Base-by-base conservation (phyloP, 495 filamentous ascomycete species). In the Penicillium canescens region DNA sequence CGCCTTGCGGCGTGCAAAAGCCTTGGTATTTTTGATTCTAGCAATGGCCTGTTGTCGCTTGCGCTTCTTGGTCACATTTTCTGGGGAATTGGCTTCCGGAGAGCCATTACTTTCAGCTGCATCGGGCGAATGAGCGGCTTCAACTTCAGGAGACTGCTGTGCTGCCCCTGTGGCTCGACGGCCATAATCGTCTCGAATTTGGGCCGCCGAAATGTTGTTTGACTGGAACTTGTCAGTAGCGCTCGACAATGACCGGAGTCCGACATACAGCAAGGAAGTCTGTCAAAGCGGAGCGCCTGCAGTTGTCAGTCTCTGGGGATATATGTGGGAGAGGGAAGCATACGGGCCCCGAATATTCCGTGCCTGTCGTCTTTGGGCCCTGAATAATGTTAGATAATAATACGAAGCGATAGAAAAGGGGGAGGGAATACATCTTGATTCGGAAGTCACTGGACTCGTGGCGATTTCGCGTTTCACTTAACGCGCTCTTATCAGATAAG, bases 131-230 rank as follows among this genome's bases (percentile, higher is more conserved):
- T 31, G 28, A 7, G 57, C 60, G 28, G 65, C 57, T 13, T 50
- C 50, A 41, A 48, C 48, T 42, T 60, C 55, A 11, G 38, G 26
- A 41, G 38, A 33, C 48, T 42, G 48, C 16, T 39, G 12, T 11
- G 18, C n/a, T 40, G 74, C 72, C 50, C 79, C 76, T 55, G 69
- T 62, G 31, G 73, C 51, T 43, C 79, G 70, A 50, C 70, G 69
- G 45, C 75, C 82, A 73, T 80, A 86, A 53, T 91, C 84, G 49
- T 82, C 70, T 36, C 82, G 79, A 57, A 96, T 96, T 55, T 90
- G 85, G 26, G 77, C 73, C 5, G 90, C 91, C n/a, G 89, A 92
- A 64, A 96, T 96, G 57, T 94, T 94, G 67, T 96, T 87, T 10
- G 90, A 86, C 83, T 90, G 56, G 16, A 58, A 16, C 6, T 10